Evolutionary conservation across 352 stramenopile genomes (phyloP).

Genomic region (Globisporangium echinulatum): DNA sequence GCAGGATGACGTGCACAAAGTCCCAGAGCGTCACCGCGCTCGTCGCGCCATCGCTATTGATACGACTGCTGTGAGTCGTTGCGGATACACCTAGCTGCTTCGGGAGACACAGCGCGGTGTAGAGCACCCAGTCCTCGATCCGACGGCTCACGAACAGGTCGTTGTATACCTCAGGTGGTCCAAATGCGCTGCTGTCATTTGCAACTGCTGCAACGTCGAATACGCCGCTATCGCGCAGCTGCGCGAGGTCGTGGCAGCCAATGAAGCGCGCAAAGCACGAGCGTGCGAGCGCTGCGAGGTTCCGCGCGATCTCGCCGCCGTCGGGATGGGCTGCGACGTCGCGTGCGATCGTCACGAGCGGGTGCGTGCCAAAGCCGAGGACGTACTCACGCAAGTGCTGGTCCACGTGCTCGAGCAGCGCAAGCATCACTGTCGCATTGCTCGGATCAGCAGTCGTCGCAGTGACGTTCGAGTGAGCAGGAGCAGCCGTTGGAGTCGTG

Average conservation of each 20-base stretch:
- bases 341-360: constrained; percentile 48
- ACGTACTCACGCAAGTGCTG: constrained; percentile 49
- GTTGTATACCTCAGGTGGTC: constrained; percentile 12
- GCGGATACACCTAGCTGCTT: constrained; percentile 19
- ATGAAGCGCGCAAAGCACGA: constrained; percentile 51
- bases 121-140: constrained; percentile 49
- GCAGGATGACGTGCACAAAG: constrained; percentile 43
- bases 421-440: constrained; percentile 12
- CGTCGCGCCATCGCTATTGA: neutral
- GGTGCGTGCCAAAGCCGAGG: constrained; percentile 47
- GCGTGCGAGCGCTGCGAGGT: constrained; percentile 31
- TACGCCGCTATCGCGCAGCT: constrained; percentile 38
- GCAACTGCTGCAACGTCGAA: constrained; percentile 39
- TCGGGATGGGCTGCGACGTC: constrained; percentile 44
- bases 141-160: constrained; percentile 19
- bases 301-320: constrained; percentile 19
- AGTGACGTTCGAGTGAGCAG: neutral
- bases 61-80: neutral
- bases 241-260: constrained; percentile 37
- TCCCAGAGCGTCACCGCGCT: constrained; percentile 35
- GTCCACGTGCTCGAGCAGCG: constrained; percentile 26
- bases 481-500: neutral
- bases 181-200: constrained; percentile 15
- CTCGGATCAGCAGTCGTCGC: too few relatives aligned
- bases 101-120: constrained; percentile 42